Percentiles rank a stretch among this genome's conserved stretches.
Evolutionary conservation across 208 protist genomes (phyloP).

Genomic region (Acanthamoeba royreba): DNA sequence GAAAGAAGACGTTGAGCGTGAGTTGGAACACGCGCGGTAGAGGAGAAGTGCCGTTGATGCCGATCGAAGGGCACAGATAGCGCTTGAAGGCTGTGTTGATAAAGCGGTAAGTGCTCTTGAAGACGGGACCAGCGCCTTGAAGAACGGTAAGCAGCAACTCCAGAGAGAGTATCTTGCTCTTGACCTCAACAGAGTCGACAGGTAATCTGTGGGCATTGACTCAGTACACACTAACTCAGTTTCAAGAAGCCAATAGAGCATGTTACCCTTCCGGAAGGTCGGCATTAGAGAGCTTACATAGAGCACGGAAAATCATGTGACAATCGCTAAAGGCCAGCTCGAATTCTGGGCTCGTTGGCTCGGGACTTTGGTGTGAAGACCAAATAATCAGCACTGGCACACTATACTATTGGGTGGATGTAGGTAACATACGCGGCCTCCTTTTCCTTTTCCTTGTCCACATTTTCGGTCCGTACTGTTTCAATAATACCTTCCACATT

Average conservation of each 20-base stretch:
- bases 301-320: slow-evolving; percentile 70
- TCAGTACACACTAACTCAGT: not conserved
- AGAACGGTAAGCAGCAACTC: slow-evolving; percentile 78
- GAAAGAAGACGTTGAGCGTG: slow-evolving; percentile 87
- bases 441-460: not conserved
- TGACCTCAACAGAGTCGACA: slow-evolving; percentile 74
- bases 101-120: slow-evolving; percentile 77
- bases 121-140: slow-evolving; percentile 86
- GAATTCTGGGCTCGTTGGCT: not conserved
- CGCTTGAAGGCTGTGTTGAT: slow-evolving; percentile 84
- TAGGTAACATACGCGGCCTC: not conserved
- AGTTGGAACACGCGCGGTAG: slow-evolving; percentile 88
- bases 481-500: not conserved
- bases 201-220: not conserved
- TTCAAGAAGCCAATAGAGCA: slow-evolving; percentile 27
- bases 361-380: not conserved
- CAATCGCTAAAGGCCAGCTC: slow-evolving; percentile 55
- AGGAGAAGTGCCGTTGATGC: slow-evolving; percentile 85
- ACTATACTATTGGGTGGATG: no score
- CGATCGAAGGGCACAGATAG: slow-evolving; percentile 83
- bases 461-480: not conserved
- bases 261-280: slow-evolving; percentile 60
- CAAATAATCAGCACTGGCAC: not conserved
- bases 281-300: slow-evolving; percentile 79
- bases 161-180: slow-evolving; percentile 80